Evolutionary conservation across 306 rosid genomes (phyloP).

Genomic region (Rubus parviflorus): DNA sequence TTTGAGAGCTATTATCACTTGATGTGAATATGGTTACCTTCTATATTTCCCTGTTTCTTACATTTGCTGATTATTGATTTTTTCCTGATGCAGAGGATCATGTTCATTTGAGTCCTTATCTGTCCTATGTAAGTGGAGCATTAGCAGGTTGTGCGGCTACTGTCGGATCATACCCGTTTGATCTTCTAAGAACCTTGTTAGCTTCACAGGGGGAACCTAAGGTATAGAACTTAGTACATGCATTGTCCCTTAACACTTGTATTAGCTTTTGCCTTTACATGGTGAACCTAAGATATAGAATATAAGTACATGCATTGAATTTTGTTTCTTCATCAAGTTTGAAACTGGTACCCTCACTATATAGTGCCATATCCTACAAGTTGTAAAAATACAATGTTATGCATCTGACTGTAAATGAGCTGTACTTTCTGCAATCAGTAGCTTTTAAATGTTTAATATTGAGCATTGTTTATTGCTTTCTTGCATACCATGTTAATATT

Average conservation of each 20-base stretch:
- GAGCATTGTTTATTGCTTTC: not conserved
- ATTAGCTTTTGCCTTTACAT: not conserved
- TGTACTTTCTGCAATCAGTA: constrained; percentile 1
- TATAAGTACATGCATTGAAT: not conserved
- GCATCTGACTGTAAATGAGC: not conserved
- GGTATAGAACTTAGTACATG: constrained; percentile 39
- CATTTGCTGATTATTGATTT: constrained; percentile 3
- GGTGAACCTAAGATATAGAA: constrained; percentile 34
- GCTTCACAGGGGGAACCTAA: constrained; percentile 99
- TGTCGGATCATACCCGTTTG: constrained; percentile 92
- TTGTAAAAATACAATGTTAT: not conserved
- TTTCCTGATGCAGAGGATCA: constrained; percentile 76
- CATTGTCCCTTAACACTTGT: not conserved
- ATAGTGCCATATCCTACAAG: not conserved
- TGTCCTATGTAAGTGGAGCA: constrained; percentile 88
- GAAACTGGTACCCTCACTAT: not conserved
- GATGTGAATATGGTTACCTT: not conserved
- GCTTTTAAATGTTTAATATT: not conserved
- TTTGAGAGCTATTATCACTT: not conserved
- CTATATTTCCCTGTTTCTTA: constrained; percentile 17
- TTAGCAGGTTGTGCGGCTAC: constrained; percentile 96
- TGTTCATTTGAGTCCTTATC: constrained; percentile 70
- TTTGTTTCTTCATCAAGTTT: not conserved
- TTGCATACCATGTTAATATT: not conserved
- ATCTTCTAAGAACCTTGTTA: constrained; percentile 87